phyloP scores from a whole-genome alignment of 345 rosid species.

The Adansonia digitata region DNA sequence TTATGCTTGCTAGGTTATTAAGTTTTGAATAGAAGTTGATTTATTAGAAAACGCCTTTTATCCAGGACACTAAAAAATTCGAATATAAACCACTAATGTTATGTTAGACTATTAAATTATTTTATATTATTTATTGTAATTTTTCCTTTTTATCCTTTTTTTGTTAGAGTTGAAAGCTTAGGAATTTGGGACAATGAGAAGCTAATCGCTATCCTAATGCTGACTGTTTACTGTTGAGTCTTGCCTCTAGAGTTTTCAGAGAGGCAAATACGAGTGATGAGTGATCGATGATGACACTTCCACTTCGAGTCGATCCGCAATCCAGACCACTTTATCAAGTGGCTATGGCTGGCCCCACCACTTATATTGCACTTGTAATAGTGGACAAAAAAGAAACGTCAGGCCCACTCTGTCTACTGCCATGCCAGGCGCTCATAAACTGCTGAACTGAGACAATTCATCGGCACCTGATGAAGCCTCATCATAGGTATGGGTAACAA shows the following conservation, averaged over 20 bases:
- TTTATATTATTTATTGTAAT: too few species aligned
- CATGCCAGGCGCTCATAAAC: background rate
- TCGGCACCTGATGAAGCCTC: background rate
- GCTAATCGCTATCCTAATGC: too few species aligned
- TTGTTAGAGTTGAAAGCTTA: too few species aligned
- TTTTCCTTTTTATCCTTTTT: too few species aligned
- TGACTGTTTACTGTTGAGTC: background rate
- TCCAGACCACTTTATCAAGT: background rate
- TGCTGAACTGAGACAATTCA: background rate
- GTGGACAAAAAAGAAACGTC: background rate
- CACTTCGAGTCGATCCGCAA: background rate
- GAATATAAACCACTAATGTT: too few species aligned
- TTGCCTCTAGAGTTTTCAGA: background rate
- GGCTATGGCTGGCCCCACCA: background rate
- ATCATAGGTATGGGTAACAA: background rate
- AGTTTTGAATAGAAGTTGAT: too few species aligned
- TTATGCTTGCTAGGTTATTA: too few species aligned
- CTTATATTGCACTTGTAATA: background rate
- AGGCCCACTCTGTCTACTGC: background rate
- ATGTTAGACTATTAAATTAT: too few species aligned
- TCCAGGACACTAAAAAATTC: too few species aligned
- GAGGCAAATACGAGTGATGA: background rate
- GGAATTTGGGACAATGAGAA: too few species aligned
- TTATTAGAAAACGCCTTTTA: too few species aligned
- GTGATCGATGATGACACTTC: background rate